A percentile compares a stretch with the other conserved stretches of the same genome.
Evolutionary conservation across 768 basidiomycete species (phyloP).

Genomic region (Boletus sensibilis): DNA sequence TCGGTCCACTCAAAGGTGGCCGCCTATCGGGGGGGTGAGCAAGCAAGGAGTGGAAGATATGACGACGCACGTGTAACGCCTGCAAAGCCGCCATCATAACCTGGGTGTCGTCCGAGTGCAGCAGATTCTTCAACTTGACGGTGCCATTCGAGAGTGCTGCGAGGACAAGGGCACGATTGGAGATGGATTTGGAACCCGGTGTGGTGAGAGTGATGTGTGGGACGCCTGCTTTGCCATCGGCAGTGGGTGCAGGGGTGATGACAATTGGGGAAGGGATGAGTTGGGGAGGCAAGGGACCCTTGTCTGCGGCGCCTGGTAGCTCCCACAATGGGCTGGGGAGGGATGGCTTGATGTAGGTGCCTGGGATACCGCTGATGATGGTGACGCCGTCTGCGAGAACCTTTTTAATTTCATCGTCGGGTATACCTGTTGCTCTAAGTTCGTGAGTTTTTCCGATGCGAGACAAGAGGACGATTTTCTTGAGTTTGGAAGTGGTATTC

Average conservation of each 20-base stretch:
- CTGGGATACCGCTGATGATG: slow-evolving; percentile 67
- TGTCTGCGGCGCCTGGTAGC: slow-evolving; percentile 14
- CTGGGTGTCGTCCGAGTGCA: slow-evolving; percentile 97
- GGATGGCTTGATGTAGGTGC: slow-evolving; percentile 33
- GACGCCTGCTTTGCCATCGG: slow-evolving; percentile 1
- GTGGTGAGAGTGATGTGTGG: slow-evolving; percentile 71
- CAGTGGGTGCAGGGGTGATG: background rate
- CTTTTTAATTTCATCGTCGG: slow-evolving; percentile 77
- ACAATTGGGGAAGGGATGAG: slow-evolving; percentile 11
- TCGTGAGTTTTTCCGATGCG: slow-evolving; percentile 92
- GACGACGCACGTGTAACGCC: slow-evolving; percentile 67
- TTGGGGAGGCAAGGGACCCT: slow-evolving; percentile 22
- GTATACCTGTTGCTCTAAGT: slow-evolving; percentile 83
- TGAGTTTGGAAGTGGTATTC: slow-evolving; percentile 79
- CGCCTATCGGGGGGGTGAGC: slow-evolving; percentile 49
- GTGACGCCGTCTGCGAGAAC: slow-evolving; percentile 78
- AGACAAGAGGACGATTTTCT: slow-evolving; percentile 91
- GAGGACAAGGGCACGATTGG: slow-evolving; percentile 89
- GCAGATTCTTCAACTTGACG: slow-evolving; percentile 82
- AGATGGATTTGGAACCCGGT: slow-evolving; percentile 95
- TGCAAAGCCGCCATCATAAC: slow-evolving; percentile 97
- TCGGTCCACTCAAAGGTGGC: slow-evolving; percentile 95
- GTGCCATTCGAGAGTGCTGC: slow-evolving; percentile 89
- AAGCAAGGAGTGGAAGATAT: background rate
- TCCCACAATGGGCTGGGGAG: slow-evolving; percentile 43